phyloP scores from a whole-genome alignment of 2,329 filamentous ascomycete species.

The Ophiostoma montium region DNA sequence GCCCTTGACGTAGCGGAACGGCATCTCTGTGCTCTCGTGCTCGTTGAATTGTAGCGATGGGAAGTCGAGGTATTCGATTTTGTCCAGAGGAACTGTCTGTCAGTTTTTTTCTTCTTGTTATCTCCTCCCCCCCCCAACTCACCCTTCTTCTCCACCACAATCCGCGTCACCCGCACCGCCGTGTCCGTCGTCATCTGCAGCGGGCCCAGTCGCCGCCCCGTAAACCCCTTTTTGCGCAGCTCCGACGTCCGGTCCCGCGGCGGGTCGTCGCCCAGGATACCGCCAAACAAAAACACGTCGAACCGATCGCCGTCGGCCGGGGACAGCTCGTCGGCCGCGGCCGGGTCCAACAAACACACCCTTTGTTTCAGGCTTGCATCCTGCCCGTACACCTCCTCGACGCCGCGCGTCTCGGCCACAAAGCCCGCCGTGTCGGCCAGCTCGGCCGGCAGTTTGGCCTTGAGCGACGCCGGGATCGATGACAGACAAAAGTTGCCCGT shows the following conservation, averaged over 20 bases:
- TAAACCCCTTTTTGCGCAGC: conserved; percentile 82
- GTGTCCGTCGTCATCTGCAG: conserved; percentile 99
- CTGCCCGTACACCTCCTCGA: conserved; percentile 67
- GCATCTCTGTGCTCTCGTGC: conserved; percentile 93
- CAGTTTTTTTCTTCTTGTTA: not conserved
- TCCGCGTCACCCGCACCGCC: conserved; percentile 81
- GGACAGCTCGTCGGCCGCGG: conserved; percentile 48
- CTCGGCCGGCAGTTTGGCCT: conserved; percentile 39
- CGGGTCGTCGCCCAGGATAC: conserved; percentile 89
- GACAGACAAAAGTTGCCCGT: conserved; percentile 70
- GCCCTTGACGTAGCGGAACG: conserved; percentile 83
- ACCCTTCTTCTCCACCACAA: conserved; percentile 78
- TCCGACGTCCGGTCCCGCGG: conserved; percentile 94
- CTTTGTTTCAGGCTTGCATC: conserved; percentile 38
- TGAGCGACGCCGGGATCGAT: conserved; percentile 56
- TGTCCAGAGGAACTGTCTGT: conserved; percentile 52
- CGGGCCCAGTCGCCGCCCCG: conserved; percentile 73
- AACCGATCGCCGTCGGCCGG: conserved; percentile 74
- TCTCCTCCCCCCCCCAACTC: conserved; percentile 29
- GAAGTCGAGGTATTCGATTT: conserved; percentile 73
- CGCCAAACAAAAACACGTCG: conserved; percentile 88
- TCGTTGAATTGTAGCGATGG: conserved; percentile 83
- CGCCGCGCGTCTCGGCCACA: conserved; percentile 57
- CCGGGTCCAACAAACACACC: conserved; percentile 8
- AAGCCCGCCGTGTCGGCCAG: conserved; percentile 46